These are phyloP conservation scores for Viola odorata DNA, from an alignment of 345 rosid species.

Conservation along the genomic window DNA sequence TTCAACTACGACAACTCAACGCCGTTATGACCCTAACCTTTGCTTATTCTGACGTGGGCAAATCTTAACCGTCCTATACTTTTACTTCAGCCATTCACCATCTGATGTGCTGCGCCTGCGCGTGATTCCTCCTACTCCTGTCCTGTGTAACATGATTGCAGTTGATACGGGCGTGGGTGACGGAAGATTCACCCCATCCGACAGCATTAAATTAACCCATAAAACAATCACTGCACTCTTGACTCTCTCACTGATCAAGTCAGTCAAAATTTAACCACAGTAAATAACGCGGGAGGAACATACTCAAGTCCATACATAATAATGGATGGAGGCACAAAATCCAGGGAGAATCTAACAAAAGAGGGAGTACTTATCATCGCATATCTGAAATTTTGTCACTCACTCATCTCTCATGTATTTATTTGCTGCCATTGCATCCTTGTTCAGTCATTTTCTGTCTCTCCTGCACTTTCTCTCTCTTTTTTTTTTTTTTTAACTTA, in stretches of 20 bases:
- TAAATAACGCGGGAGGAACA: neutral
- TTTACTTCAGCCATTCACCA: constrained; percentile 8
- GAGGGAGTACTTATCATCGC: no score
- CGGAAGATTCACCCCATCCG: constrained; percentile 36
- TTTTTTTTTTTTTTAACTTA: no score
- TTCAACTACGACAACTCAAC: constrained; percentile 16
- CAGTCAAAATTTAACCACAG: constrained; percentile 3
- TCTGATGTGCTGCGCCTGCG: no score
- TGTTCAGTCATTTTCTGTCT: no score
- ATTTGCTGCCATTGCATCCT: no score
- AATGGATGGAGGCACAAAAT: neutral
- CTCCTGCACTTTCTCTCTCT: no score
- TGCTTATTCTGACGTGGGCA: constrained; percentile 9
- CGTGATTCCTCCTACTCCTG: constrained; percentile 12
- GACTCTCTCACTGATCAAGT: constrained; percentile 4
- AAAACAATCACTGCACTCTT: constrained; percentile 1
- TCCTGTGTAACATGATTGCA: constrained; percentile 27
- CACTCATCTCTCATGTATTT: no score
- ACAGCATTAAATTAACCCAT: constrained; percentile 24
- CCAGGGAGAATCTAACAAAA: neutral
- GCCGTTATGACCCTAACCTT: constrained; percentile 18
- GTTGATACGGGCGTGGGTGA: constrained; percentile 37
- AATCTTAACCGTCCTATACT: neutral
- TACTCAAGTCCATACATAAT: neutral
- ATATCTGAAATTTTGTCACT: no score